Evolutionary conservation across 371 early-diverging fungal species (phyloP).

Genomic region (Circinella minor): DNA sequence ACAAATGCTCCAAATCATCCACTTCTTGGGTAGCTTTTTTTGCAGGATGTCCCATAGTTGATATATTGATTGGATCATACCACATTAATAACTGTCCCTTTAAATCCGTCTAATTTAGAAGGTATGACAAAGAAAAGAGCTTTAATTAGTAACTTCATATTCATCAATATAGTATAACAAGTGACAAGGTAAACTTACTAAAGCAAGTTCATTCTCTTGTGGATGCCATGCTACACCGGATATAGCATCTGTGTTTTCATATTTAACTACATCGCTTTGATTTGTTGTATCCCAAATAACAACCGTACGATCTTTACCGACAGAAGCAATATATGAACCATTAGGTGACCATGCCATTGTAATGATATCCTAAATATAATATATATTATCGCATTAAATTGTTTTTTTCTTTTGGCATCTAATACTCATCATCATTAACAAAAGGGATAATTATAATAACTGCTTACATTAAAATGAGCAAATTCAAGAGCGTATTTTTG

Average conservation of each 20-base stretch:
- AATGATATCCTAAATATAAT: constrained; percentile 39
- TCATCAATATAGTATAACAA: not conserved
- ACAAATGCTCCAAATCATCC: constrained; percentile 17
- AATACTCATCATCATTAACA: constrained; percentile 22
- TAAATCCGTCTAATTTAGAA: constrained; percentile 11
- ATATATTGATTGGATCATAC: constrained; percentile 20
- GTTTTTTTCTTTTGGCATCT: not conserved
- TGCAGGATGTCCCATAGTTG: constrained; percentile 9
- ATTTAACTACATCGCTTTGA: constrained; percentile 22
- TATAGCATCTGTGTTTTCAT: constrained; percentile 28
- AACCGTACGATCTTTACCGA: constrained; percentile 41
- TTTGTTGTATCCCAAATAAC: constrained; percentile 57
- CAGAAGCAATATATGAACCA: constrained; percentile 58
- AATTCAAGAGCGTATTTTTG: constrained; percentile 32
- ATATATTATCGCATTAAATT: not conserved
- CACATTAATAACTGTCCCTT: constrained; percentile 19
- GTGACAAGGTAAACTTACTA: constrained; percentile 33
- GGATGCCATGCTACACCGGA: constrained; percentile 63
- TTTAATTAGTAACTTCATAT: too few relatives aligned
- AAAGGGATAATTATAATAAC: constrained; percentile 1
- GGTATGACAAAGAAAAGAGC: not conserved
- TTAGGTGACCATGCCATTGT: constrained; percentile 66
- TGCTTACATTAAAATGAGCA: constrained; percentile 43
- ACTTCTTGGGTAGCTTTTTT: constrained; percentile 1
- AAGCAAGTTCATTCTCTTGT: constrained; percentile 46